Conservation (phyloP, 352 stramenopile species). For the Globisporangium spiculum region DNA sequence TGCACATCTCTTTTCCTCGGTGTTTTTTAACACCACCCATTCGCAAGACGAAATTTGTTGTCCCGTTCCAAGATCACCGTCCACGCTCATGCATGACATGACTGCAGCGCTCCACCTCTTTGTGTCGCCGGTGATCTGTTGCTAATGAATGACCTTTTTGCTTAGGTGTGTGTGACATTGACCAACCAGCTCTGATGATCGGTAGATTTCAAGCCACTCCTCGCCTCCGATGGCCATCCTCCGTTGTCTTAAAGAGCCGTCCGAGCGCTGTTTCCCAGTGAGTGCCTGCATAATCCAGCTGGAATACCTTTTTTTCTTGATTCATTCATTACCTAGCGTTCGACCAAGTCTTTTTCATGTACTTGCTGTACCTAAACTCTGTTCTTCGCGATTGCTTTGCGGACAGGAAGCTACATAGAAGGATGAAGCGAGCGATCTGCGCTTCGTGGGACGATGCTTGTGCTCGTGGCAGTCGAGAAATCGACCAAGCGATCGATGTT, state of each 20-base stretch:
- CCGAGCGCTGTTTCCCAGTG: not conserved
- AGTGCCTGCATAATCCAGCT: not conserved
- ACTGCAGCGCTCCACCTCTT: too few relatives aligned
- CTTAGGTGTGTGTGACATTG: not conserved
- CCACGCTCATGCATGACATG: too few relatives aligned
- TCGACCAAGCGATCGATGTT: not conserved
- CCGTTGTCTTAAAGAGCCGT: not conserved
- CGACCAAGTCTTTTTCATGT: not conserved
- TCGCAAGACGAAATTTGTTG: conserved; percentile 31
- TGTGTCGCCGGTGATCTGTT: not conserved
- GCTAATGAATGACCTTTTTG: not conserved
- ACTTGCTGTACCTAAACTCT: too few relatives aligned
- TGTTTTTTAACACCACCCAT: conserved; percentile 90
- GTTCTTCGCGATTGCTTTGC: not conserved
- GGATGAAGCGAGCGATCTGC: not conserved
- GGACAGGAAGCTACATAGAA: not conserved
- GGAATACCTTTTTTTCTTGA: not conserved
- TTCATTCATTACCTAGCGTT: not conserved
- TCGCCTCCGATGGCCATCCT: not conserved
- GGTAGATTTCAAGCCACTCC: not conserved
- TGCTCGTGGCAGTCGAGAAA: not conserved
- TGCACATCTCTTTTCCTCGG: conserved; percentile 40
- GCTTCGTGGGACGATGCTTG: not conserved
- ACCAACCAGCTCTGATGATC: not conserved
- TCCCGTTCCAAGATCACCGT: not conserved